Base-by-base conservation (phyloP, 257 asterid genomes). In the Plantago elongata region DNA sequence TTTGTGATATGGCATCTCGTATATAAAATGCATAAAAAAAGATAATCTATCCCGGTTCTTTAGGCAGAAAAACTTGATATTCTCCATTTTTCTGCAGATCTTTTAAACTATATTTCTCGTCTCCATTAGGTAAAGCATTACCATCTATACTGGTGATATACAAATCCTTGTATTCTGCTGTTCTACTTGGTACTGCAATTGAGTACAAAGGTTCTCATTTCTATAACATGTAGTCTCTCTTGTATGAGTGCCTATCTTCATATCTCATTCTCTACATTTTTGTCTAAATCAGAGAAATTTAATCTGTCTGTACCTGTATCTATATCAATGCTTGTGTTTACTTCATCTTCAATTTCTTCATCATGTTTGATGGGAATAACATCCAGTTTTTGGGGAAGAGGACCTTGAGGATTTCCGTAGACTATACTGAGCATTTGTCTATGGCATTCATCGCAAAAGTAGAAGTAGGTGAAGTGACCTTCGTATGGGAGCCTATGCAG, bases 371-470 rank as follows among this genome's bases (percentile, higher is more conserved):
- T 46, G 46, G 78, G 51, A 73, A 57, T 61, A 54, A 22, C 76
- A 46, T 67, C 79, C 9, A 48, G 74, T 51, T 68, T 15, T 14
- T 70, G 67, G 16, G 58, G 63, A 47, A 86, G 74, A 16, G 95
- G 98, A 4, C 97, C 97, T 77, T 75, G 87, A 49, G 98, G 95
- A 22, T 68, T 58, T 46, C 98, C 98, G 37, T 59, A 89, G 62
- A 83, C 86, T 48, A 80, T 67, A 60, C 73, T 77, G 38, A 88
- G 81, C 40, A 92, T 81, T 72, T 83, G 90, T n/a, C 82, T 70
- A 51, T 92, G 98, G 59, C 98, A 92, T 64, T 83, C 93, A 62
- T 79, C 84, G 12, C 97, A 92, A 66, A 92, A 83, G 78, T 84
- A 84, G 40, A 89, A 81, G 66, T 86, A 89, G 47, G 95, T 79